Percentiles rank a stretch among this genome's conserved stretches.
phyloP scores from a whole-genome alignment of 495 filamentous ascomycete genomes.

The Baudoinia panamericana region DNA sequence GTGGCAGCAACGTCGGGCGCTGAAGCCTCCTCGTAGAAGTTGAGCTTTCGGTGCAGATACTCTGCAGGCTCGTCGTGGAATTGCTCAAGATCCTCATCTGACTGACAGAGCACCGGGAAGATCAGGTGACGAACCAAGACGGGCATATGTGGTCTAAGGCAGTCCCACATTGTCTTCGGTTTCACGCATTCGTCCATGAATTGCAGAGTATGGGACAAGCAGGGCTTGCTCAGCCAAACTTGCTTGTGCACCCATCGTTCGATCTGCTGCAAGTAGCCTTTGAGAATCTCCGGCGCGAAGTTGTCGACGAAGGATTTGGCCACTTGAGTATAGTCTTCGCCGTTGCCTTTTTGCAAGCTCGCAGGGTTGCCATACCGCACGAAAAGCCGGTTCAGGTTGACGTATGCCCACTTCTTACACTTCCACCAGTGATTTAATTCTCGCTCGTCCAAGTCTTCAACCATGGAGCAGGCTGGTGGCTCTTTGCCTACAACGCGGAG shows the following conservation, averaged over 20 bases:
- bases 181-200: conserved; percentile 96
- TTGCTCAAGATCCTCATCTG: conserved; percentile 82
- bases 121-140: conserved; percentile 84
- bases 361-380: conserved; percentile 89
- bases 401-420: conserved; percentile 98
- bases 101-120: conserved; percentile 88
- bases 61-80: conserved; percentile 90
- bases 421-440: conserved; percentile 98
- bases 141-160: conserved; percentile 84
- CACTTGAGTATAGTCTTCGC: conserved; percentile 58
- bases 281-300: conserved; percentile 90
- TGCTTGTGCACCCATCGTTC: conserved; percentile 94
- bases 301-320: conserved; percentile 80
- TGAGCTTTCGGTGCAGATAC: conserved; percentile 91
- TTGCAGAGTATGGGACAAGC: conserved; percentile 77
- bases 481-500: conserved; percentile 76
- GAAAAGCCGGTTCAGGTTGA: conserved; percentile 89
- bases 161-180: conserved; percentile 90
- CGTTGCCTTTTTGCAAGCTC: conserved; percentile 50
- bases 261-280: conserved; percentile 80
- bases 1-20: conserved; percentile 92
- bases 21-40: conserved; percentile 95
- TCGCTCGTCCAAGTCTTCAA: conserved; percentile 72
- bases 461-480: conserved; percentile 62
- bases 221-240: conserved; percentile 88